Evolutionary conservation across 352 stramenopile species (phyloP).

Genomic region (Pythium scleroteichum): DNA sequence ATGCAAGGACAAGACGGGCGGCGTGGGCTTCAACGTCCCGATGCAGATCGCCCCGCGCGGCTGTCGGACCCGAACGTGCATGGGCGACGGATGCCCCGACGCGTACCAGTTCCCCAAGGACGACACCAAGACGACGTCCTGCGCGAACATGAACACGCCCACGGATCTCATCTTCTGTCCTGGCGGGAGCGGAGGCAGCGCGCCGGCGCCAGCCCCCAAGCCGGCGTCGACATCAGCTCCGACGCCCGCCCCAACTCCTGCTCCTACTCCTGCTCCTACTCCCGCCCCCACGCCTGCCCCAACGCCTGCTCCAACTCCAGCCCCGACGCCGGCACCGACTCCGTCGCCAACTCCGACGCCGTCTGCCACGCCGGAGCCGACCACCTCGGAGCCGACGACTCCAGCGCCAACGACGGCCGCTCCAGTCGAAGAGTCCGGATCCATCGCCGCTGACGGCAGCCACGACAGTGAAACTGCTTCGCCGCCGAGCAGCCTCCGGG

Average conservation of each 20-base stretch:
- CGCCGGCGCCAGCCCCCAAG: slow-evolving; percentile 17
- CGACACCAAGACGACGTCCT: slow-evolving; percentile 69
- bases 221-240: slow-evolving; percentile 19
- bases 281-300: slow-evolving; percentile 29
- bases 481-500: not conserved
- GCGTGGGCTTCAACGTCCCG: slow-evolving; percentile 67
- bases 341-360: slow-evolving; percentile 2
- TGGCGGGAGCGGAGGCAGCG: slow-evolving; percentile 27
- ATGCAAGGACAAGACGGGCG: slow-evolving; percentile 59
- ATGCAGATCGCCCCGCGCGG: slow-evolving; percentile 58
- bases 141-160: slow-evolving; percentile 27
- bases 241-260: slow-evolving; percentile 9
- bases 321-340: not conserved
- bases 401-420: not conserved
- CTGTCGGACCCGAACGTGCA: slow-evolving; percentile 52
- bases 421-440: not conserved
- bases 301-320: not conserved
- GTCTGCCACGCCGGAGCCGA: not conserved
- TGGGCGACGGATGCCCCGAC: slow-evolving; percentile 53
- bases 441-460: not conserved
- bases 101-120: slow-evolving; percentile 74
- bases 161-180: slow-evolving; percentile 52
- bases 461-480: not conserved
- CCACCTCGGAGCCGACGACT: not conserved
- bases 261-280: slow-evolving; percentile 20